A percentile compares a stretch with the other conserved stretches of the same genome.
Evolutionary conservation across 1,139 yeast genomes (phyloP).

Genomic region (Diutina neorugosa): DNA sequence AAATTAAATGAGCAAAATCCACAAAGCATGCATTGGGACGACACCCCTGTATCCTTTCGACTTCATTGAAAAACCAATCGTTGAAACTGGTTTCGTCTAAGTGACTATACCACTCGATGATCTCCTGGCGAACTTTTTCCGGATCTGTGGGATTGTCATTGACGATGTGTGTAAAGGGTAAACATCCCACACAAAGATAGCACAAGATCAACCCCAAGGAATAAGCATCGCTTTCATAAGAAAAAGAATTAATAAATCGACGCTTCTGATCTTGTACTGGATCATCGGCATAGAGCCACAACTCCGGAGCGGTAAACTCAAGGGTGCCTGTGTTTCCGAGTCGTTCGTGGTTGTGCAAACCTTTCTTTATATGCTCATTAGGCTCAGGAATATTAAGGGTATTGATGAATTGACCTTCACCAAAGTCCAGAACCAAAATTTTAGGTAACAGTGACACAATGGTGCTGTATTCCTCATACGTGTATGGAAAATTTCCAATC

Average conservation of each 20-base stretch:
- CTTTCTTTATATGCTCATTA: constrained; percentile 19
- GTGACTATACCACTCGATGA: constrained; percentile 19
- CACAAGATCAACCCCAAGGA: constrained; percentile 74
- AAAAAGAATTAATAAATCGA: constrained; percentile 11
- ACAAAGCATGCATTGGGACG: constrained; percentile 1
- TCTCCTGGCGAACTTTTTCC: constrained; percentile 12
- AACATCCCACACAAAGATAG: constrained; percentile 53
- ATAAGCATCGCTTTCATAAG: constrained; percentile 65
- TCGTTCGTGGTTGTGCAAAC: constrained; percentile 13
- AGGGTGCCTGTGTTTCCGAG: constrained; percentile 75
- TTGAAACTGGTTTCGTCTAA: constrained; percentile 13
- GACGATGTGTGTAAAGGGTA: constrained; percentile 39
- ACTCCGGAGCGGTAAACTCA: constrained; percentile 81
- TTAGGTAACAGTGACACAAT: constrained; percentile 37
- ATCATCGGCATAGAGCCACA: constrained; percentile 28
- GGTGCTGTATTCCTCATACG: constrained; percentile 11
- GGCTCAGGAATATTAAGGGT: constrained; percentile 14
- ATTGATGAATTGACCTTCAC: constrained; percentile 71
- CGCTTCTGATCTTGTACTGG: constrained; percentile 4
- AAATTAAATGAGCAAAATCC: constrained; percentile 17
- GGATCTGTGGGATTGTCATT: constrained; percentile 22
- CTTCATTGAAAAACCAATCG: constrained; percentile 16
- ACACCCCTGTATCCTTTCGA: constrained; percentile 7
- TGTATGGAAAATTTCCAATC: constrained; percentile 5
- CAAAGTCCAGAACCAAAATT: constrained; percentile 76